Evolutionary conservation across 345 rosid genomes (phyloP), one percentile per base, ranked within the genome.

Genomic region (Rhodamnia argentea): DNA sequence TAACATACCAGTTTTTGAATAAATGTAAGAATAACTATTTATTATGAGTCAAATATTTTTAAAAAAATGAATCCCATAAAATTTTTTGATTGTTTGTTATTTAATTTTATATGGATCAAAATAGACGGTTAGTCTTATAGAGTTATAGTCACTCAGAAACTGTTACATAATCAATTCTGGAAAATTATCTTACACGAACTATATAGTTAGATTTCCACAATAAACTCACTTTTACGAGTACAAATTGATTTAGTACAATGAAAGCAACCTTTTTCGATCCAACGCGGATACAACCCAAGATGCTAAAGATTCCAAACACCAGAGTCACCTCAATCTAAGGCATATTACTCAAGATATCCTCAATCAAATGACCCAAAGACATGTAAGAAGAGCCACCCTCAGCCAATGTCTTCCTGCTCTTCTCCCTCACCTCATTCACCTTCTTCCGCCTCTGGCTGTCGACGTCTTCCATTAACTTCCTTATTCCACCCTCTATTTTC

Each of bases 361-460:
- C 44, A 15, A 93, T 83, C 70, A 92, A 89, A 84, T 85, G 88
- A 13, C 84, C 64, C 20, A 91, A 37, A 2, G 89, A 83, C 23
- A 81, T 76, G 64, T 75, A 56, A 2, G 94, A 92, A 64, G 96
- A 93, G 26, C 95, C 94, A 84, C 93, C 94, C 2, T 91, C 90
- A 18, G 52, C 14, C 85, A 91, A 24, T 4, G 92, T 90, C 83
- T 81, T 89, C 86, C 89, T 87, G 10, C 90, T 87, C 82, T 29
- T 81, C 14, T 47, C 86, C 52, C 92, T 88, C 54, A 87, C 83
- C 53, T 88, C 91, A 83, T 85, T 87, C 9, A 88, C 91, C 84
- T 85, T 91, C 53, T 62, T 89, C 59, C 91, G 87, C 62, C 91
- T 90, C 3, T 62, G 27, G 1, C 59, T 82, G 10, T 78, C 85